These are phyloP conservation scores for Camellia oleifera DNA, from an alignment of 179 eudicot genomes.

Conservation along the genomic window DNA sequence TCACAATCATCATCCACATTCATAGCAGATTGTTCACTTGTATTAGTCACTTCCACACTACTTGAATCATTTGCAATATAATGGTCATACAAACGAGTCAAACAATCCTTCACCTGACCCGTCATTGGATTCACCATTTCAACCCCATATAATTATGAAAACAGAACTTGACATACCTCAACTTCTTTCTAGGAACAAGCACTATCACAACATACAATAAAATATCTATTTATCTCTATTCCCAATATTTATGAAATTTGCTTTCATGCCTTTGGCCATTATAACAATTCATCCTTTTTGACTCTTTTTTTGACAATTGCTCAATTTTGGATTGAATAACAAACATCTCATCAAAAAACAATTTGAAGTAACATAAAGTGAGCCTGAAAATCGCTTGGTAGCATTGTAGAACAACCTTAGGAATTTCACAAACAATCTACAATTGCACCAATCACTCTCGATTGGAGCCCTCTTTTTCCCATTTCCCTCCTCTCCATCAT, in stretches of 20 bases:
- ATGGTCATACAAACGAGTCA: too few species aligned
- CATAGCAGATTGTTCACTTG: too few species aligned
- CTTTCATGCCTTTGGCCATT: constrained; percentile 2
- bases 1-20: too few species aligned
- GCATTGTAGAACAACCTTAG: neutral
- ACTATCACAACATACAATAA: constrained; percentile 2
- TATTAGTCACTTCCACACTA: too few species aligned
- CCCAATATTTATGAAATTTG: constrained; percentile 12
- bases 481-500: neutral
- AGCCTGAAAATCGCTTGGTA: constrained; percentile 2
- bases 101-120: too few species aligned
- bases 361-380: constrained; percentile 13
- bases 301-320: neutral
- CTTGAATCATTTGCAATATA: too few species aligned
- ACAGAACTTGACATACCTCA: neutral
- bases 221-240: neutral
- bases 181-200: constrained; percentile 27
- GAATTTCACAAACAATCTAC: neutral
- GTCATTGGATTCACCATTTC: too few species aligned
- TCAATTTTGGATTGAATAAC: too few species aligned
- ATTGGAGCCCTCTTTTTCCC: neutral
- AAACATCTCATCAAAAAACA: neutral
- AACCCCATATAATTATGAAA: neutral
- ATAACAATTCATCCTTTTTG: neutral
- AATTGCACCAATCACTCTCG: neutral